Conservation (phyloP, 2,329 filamentous ascomycete species). For the Aspergillus neoniger region DNA sequence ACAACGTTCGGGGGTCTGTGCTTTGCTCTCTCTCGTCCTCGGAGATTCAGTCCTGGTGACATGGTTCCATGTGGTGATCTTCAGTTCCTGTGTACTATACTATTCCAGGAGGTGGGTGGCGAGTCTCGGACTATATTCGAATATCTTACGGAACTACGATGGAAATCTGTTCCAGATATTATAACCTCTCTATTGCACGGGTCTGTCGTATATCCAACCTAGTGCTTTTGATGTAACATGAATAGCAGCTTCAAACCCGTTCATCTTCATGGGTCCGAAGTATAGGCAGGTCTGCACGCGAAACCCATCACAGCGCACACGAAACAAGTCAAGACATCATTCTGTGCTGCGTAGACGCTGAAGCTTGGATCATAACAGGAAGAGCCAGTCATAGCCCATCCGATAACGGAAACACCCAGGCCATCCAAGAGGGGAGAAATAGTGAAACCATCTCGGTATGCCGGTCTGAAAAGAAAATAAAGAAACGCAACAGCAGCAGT, state of each 20-base stretch:
- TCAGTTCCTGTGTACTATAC: no score
- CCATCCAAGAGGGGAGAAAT: neutral
- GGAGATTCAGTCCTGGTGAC: no score
- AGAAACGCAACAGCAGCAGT: slow-evolving; percentile 3
- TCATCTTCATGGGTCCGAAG: neutral
- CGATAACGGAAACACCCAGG: no score
- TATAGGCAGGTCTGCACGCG: neutral
- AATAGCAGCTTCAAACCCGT: neutral
- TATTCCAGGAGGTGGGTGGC: no score
- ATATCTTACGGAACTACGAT: neutral
- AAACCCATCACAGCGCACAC: neutral
- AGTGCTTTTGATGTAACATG: neutral
- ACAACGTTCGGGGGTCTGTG: no score
- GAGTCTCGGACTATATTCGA: no score
- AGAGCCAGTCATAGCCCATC: no score
- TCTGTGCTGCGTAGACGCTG: neutral
- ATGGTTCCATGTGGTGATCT: no score
- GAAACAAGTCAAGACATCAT: neutral
- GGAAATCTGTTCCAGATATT: neutral
- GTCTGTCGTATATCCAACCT: neutral
- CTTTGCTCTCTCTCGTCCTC: no score
- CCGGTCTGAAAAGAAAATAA: neutral
- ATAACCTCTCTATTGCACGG: neutral
- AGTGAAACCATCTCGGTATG: neutral
- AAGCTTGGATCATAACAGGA: no score